A percentile compares a stretch with the other conserved stretches of the same genome.
Conservation (phyloP, 208 protist genomes). For the Ichthyophonus hoferi region DNA sequence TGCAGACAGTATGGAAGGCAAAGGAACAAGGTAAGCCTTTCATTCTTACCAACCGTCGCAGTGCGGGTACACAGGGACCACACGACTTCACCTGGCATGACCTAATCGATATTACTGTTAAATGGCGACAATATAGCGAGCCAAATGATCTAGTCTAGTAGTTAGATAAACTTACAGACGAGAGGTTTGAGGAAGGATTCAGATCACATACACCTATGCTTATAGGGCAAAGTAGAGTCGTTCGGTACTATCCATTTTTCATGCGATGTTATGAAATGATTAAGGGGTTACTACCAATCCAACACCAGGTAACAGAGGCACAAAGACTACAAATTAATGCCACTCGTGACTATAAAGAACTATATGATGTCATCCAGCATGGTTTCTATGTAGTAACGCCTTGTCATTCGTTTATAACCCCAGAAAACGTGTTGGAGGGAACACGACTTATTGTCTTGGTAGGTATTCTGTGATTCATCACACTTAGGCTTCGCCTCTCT, state of each 20-base stretch:
- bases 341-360: conserved; percentile 21
- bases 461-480: not conserved
- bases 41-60: not conserved
- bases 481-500: not conserved
- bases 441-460: not conserved
- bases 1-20: not conserved
- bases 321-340: not conserved
- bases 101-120: conserved; percentile 36
- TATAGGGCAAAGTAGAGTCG: conserved; percentile 39
- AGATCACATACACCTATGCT: conserved; percentile 49
- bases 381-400: conserved; percentile 47
- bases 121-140: conserved; percentile 40
- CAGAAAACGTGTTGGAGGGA: not conserved
- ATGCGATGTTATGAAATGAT: conserved; percentile 30
- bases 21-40: not conserved
- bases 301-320: not conserved
- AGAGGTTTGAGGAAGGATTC: conserved; percentile 47
- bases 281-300: not conserved
- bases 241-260: conserved; percentile 34
- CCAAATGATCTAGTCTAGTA: conserved; percentile 44
- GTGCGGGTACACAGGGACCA: not conserved
- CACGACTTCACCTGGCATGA: conserved; percentile 38
- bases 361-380: conserved; percentile 31
- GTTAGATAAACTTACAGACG: conserved; percentile 42
- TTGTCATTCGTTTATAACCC: conserved; percentile 18